These are phyloP conservation scores for Hypomyces rosellus DNA, from an alignment of 2,329 filamentous ascomycete species.

Conservation along the genomic window DNA sequence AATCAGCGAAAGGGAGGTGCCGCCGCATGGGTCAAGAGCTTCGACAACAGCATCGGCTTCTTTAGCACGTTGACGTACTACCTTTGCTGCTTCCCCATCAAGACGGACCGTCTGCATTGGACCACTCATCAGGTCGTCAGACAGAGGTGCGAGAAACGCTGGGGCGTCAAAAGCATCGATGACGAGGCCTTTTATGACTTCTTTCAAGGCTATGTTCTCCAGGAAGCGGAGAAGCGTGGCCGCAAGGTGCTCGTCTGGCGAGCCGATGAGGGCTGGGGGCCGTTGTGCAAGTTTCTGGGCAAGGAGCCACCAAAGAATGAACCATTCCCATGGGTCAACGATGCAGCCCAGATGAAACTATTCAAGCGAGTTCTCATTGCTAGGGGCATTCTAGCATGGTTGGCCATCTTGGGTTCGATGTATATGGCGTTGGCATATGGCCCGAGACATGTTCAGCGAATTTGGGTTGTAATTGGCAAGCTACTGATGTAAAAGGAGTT, in stretches of 20 bases:
- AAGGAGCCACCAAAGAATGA: slow-evolving; percentile 25
- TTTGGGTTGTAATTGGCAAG: neutral
- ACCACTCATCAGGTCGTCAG: slow-evolving; percentile 14
- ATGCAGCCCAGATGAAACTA: slow-evolving; percentile 15
- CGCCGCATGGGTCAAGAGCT: slow-evolving; percentile 22
- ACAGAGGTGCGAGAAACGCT: slow-evolving; percentile 6
- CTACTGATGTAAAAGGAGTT: too few species aligned
- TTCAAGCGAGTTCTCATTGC: slow-evolving; percentile 12
- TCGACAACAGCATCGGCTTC: slow-evolving; percentile 21
- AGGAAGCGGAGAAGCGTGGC: slow-evolving; percentile 24
- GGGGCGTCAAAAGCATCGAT: slow-evolving; percentile 6
- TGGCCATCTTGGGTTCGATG: slow-evolving; percentile 5
- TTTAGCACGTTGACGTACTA: slow-evolving; percentile 22
- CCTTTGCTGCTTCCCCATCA: slow-evolving; percentile 20
- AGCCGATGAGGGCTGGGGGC: slow-evolving; percentile 35
- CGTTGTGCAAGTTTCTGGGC: slow-evolving; percentile 35
- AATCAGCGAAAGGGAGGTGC: slow-evolving; percentile 23
- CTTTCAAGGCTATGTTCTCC: slow-evolving; percentile 20
- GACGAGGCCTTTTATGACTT: slow-evolving; percentile 15
- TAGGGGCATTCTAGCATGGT: slow-evolving; percentile 14
- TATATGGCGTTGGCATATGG: slow-evolving; percentile 11
- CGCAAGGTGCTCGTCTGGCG: slow-evolving; percentile 21
- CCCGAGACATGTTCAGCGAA: slow-evolving; percentile 6
- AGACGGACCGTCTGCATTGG: slow-evolving; percentile 24
- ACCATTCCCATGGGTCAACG: slow-evolving; percentile 29